These are phyloP conservation scores for Aspergillus sp. DNA, from an alignment of 2,329 filamentous ascomycete species.

Conservation along the genomic window DNA sequence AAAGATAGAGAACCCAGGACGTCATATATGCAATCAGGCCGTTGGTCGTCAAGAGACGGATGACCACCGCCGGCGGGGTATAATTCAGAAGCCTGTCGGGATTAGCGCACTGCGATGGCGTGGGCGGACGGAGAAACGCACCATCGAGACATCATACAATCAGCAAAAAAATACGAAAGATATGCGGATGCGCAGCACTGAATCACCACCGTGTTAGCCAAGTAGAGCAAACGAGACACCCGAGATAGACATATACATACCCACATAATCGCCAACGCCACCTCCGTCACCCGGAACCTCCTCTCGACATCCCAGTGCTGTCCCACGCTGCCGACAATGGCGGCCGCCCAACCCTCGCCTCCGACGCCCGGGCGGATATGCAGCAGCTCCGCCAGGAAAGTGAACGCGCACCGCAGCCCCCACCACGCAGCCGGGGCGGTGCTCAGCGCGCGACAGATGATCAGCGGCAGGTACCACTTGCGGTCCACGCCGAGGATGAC, in stretches of 20 bases:
- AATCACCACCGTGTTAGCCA: slow-evolving; percentile 3
- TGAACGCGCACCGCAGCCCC: slow-evolving; percentile 67
- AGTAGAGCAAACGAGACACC: slow-evolving; percentile 21
- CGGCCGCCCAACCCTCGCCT: slow-evolving; percentile 41
- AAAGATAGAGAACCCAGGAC: slow-evolving; percentile 68
- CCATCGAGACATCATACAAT: slow-evolving; percentile 83
- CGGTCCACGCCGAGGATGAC: slow-evolving; percentile 72
- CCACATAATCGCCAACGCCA: slow-evolving; percentile 71
- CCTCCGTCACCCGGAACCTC: slow-evolving; percentile 63
- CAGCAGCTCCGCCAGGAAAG: slow-evolving; percentile 65
- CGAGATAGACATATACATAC: slow-evolving; percentile 47
- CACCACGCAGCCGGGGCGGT: slow-evolving; percentile 70
- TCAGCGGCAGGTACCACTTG: slow-evolving; percentile 71
- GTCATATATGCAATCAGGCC: slow-evolving; percentile 73
- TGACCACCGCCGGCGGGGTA: slow-evolving; percentile 72
- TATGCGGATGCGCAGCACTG: slow-evolving; percentile 76
- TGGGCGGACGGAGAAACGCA: slow-evolving; percentile 36
- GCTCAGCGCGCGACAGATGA: slow-evolving; percentile 70
- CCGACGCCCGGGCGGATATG: slow-evolving; percentile 45
- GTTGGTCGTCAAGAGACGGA: slow-evolving; percentile 74
- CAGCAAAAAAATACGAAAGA: slow-evolving; percentile 78
- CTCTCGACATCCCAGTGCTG: slow-evolving; percentile 46
- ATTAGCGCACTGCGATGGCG: background rate
- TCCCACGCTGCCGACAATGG: slow-evolving; percentile 35
- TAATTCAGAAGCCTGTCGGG: slow-evolving; percentile 72